Base-by-base conservation (phyloP, 176 grass and related monocot genomes). In the Triticum turgidum region DNA sequence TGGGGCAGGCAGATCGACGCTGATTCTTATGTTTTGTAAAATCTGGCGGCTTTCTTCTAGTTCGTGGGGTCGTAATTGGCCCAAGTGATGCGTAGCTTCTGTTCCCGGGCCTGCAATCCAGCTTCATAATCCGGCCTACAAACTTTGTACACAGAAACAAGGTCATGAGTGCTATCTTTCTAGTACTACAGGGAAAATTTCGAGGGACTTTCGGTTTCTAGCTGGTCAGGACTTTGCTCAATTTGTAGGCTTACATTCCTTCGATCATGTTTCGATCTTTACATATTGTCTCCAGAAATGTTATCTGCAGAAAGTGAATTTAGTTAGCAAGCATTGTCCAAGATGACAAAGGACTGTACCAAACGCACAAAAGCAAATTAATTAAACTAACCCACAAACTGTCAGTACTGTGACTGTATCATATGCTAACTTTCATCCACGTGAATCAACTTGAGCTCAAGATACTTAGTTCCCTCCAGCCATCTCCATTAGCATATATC, bases 281-380 rank as follows among this genome's bases (percentile, higher is more conserved):
- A 86, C 96, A 98, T 86, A 98, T 91, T 80, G 93, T 96, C 91
- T 98, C 97, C 88, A 98, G 80, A 86, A 98, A 98, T 96, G 92
- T 98, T 87, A 94, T 93, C 93, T 96, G 86, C 9, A 75, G 44
- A 81, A 61, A 86, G 20, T 80, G 11, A 67, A 86, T 86, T 83
- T 13, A 61, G 84, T 80, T 54, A 80, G 62, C 41, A 82, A 41
- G 78, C 82, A 65, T 86, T 84, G 75, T 51, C 41, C 13, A 82
- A 18, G 51, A 54, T 54, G 51, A 54, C 51, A 54, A 18, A 54
- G 51, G 15, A 12, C 22, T 64, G 39, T 44, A 85, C 7, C 44
- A 72, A 90, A 41, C 29, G 85, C 65, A 87, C 39, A 30, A 35
- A 38, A 25, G 67, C 41, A 74, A 10, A 59, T 73, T 63, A 79